These are phyloP conservation scores for Dactylellina parvicollis DNA, from an alignment of 2,329 filamentous ascomycete genomes.

Conservation along the genomic window DNA sequence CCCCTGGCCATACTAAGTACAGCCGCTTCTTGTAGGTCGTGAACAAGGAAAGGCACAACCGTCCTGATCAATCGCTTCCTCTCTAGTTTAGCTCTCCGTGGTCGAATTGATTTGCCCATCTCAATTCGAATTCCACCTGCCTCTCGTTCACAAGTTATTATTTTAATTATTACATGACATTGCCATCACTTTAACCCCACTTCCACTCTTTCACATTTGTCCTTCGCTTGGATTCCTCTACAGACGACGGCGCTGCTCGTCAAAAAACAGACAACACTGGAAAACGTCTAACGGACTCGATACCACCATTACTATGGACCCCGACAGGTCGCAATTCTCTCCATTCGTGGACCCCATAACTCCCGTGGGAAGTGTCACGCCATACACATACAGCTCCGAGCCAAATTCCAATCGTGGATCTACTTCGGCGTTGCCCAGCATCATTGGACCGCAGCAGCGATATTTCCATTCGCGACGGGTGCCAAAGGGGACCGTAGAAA, in stretches of 20 bases:
- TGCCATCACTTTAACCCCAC: slow-evolving; percentile 33
- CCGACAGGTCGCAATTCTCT: slow-evolving; percentile 52
- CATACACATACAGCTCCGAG: slow-evolving; percentile 47
- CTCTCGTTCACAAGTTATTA: slow-evolving; percentile 21
- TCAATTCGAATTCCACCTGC: slow-evolving; percentile 12
- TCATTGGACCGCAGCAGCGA: slow-evolving; percentile 61
- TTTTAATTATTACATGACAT: slow-evolving; percentile 20
- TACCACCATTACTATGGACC: slow-evolving; percentile 30
- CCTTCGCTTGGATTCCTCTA: slow-evolving; percentile 19
- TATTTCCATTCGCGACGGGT: slow-evolving; percentile 81
- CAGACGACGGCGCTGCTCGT: slow-evolving; percentile 14
- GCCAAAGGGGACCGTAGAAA: slow-evolving; percentile 76
- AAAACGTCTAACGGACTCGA: background rate
- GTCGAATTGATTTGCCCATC: slow-evolving; percentile 13
- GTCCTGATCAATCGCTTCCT: slow-evolving; percentile 14
- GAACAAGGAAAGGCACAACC: background rate
- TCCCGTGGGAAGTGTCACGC: slow-evolving; percentile 47
- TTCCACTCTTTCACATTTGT: slow-evolving; percentile 18
- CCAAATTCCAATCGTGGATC: slow-evolving; percentile 54
- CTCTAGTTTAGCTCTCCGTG: slow-evolving; percentile 6
- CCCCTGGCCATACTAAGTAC: slow-evolving; percentile 15
- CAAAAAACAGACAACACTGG: slow-evolving; percentile 6
- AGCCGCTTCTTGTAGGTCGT: slow-evolving; percentile 6
- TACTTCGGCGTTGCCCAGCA: slow-evolving; percentile 54
- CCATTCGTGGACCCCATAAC: slow-evolving; percentile 56